These are phyloP conservation scores for Lenzites betulinus DNA, from an alignment of 768 basidiomycete species.

Conservation along the genomic window DNA sequence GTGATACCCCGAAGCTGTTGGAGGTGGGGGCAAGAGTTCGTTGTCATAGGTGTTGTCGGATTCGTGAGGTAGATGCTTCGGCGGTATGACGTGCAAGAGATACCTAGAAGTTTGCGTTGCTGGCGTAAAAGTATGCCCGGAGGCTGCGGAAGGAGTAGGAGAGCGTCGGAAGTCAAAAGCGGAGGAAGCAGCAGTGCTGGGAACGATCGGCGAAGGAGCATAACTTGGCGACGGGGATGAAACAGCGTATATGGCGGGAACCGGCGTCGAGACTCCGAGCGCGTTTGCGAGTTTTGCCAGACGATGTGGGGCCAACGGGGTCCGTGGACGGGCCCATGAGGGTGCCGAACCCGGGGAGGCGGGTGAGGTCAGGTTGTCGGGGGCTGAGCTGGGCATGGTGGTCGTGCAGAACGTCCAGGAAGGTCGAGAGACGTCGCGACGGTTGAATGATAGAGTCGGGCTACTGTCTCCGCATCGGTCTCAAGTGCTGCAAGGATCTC, in stretches of 20 bases:
- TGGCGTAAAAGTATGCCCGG: constrained; percentile 38
- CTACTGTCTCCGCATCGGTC: constrained; percentile 9
- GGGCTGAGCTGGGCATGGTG: constrained; percentile 28
- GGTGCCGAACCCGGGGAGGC: constrained; percentile 19
- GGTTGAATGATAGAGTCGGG: not conserved
- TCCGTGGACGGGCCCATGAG: constrained; percentile 65
- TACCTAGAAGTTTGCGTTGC: constrained; percentile 59
- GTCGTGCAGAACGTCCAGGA: constrained; percentile 16
- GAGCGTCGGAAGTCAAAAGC: constrained; percentile 47
- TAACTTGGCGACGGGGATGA: constrained; percentile 18
- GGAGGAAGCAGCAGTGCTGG: constrained; percentile 22
- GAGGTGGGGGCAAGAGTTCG: constrained; percentile 53
- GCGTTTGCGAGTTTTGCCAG: constrained; percentile 86
- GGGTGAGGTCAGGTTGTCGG: constrained; percentile 22
- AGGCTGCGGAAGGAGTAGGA: constrained; percentile 37
- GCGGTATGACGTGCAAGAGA: constrained; percentile 84
- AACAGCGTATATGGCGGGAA: constrained; percentile 49
- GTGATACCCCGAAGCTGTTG: constrained; percentile 73
- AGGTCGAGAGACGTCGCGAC: not conserved
- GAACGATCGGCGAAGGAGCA: constrained; percentile 17
- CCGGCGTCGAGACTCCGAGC: constrained; percentile 75
- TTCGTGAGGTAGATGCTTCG: constrained; percentile 68
- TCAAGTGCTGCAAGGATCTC: not conserved
- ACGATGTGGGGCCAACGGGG: constrained; percentile 73
- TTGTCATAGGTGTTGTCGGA: constrained; percentile 43